A percentile compares a stretch with the other conserved stretches of the same genome.
These are phyloP conservation scores for Backusella mclennaniae DNA, from an alignment of 192 early-diverging fungal species.

Conservation along the genomic window DNA sequence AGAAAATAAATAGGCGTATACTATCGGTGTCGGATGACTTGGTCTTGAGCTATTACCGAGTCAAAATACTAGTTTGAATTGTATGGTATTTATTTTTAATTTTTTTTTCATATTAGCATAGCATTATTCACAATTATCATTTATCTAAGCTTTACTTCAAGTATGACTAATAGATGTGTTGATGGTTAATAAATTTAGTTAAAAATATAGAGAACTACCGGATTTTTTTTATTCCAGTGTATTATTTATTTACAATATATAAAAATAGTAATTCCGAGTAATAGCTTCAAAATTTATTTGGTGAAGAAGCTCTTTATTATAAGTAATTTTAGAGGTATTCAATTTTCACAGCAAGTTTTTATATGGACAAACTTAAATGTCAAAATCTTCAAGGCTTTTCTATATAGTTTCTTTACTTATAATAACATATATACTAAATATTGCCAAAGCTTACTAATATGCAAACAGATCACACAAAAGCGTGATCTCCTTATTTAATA, in stretches of 20 bases:
- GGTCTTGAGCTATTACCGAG: not conserved
- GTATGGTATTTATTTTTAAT: not conserved
- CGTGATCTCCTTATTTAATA: not conserved
- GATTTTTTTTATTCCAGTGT: not conserved
- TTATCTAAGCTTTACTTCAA: not conserved
- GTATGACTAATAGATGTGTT: not conserved
- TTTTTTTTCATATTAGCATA: not conserved
- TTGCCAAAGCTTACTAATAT: not conserved
- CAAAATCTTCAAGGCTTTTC: not conserved
- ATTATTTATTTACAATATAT: not conserved
- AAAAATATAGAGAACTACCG: not conserved
- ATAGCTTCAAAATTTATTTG: not conserved
- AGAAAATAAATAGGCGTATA: not conserved
- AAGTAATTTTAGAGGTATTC: not conserved
- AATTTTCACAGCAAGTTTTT: not conserved
- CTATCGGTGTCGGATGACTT: not conserved
- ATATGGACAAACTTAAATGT: not conserved
- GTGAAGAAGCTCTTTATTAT: not conserved
- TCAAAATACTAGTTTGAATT: not conserved
- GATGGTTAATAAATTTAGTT: not conserved
- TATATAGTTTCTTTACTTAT: not conserved
- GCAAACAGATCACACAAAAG: not conserved
- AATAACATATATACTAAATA: not conserved
- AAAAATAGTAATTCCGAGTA: constrained; percentile 1
- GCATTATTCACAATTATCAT: not conserved